These are phyloP conservation scores for Centrapalus pauciflorus DNA, from an alignment of 129 eudicot species.

Conservation along the genomic window DNA sequence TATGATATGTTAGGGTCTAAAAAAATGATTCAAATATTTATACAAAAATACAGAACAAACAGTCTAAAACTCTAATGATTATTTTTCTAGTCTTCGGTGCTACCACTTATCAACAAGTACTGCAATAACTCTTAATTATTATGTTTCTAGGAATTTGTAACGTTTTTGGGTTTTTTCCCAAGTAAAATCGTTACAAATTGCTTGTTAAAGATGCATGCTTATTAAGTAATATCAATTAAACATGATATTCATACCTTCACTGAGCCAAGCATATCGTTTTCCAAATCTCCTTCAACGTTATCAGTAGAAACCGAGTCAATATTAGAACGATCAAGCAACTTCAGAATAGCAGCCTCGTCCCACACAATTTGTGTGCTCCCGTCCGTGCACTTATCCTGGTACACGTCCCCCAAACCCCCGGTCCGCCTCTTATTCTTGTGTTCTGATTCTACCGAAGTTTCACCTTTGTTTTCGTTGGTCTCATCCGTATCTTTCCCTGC, in stretches of 20 bases:
- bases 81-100: too few species aligned
- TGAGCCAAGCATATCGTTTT: conserved; percentile 96
- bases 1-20: too few species aligned
- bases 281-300: conserved; percentile 69
- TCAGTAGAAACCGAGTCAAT: conserved; percentile 54
- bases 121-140: too few species aligned
- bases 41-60: too few species aligned
- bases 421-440: conserved; percentile 51
- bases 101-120: too few species aligned
- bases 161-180: too few species aligned
- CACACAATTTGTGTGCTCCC: conserved; percentile 63
- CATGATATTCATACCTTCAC: conserved; percentile 57
- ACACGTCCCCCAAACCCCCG: conserved; percentile 94
- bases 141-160: too few species aligned
- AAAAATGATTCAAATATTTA: too few species aligned
- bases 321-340: conserved; percentile 86
- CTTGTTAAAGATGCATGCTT: too few species aligned
- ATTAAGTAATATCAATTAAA: too few species aligned
- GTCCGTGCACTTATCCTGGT: conserved; percentile 81
- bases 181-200: too few species aligned
- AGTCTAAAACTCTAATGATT: too few species aligned
- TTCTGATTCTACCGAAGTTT: conserved; percentile 44
- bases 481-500: conserved; percentile 50
- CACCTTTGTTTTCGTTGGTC: conserved; percentile 38
- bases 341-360: conserved; percentile 81